Evolutionary conservation across 2,329 filamentous ascomycete species (phyloP).

Genomic region (Hawksworthiomyces lignivorus): DNA sequence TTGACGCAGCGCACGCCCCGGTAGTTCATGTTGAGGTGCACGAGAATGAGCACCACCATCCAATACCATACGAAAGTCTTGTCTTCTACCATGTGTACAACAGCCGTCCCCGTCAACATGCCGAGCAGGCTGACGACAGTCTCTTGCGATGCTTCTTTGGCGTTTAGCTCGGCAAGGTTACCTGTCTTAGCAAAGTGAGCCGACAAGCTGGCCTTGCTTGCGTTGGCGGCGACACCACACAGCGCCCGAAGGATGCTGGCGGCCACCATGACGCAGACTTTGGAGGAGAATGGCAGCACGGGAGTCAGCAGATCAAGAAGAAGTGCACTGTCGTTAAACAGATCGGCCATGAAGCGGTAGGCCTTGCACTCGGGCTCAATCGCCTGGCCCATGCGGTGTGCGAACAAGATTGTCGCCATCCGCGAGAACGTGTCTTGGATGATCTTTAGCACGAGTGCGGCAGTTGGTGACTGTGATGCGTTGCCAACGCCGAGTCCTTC

Average conservation of each 20-base stretch:
- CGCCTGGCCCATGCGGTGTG: conserved; percentile 69
- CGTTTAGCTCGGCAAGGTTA: conserved; percentile 89
- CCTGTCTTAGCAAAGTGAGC: conserved; percentile 84
- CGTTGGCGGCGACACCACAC: conserved; percentile 85
- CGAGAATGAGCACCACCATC: conserved; percentile 61
- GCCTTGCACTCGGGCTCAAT: conserved; percentile 88
- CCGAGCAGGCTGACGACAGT: conserved; percentile 85
- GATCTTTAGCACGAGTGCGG: conserved; percentile 73
- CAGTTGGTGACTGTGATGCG: conserved; percentile 68
- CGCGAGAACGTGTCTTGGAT: conserved; percentile 75
- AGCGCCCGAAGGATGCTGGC: conserved; percentile 50
- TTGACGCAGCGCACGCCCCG: conserved; percentile 74
- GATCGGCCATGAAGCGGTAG: conserved; percentile 77
- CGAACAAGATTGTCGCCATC: conserved; percentile 79
- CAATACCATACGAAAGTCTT: conserved; percentile 64
- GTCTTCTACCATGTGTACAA: conserved; percentile 68
- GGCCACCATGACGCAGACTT: conserved; percentile 40
- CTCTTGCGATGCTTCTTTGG: conserved; percentile 91
- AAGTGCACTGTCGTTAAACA: conserved; percentile 83
- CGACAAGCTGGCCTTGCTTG: conserved; percentile 82
- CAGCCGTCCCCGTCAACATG: conserved; percentile 73
- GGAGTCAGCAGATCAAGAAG: conserved; percentile 80
- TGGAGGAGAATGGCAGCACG: conserved; percentile 50
- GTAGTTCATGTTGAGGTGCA: conserved; percentile 82
- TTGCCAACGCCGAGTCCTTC: conserved; percentile 77